phyloP scores from a whole-genome alignment of 2,329 filamentous ascomycete species.

The Hypoxylon sp. region DNA sequence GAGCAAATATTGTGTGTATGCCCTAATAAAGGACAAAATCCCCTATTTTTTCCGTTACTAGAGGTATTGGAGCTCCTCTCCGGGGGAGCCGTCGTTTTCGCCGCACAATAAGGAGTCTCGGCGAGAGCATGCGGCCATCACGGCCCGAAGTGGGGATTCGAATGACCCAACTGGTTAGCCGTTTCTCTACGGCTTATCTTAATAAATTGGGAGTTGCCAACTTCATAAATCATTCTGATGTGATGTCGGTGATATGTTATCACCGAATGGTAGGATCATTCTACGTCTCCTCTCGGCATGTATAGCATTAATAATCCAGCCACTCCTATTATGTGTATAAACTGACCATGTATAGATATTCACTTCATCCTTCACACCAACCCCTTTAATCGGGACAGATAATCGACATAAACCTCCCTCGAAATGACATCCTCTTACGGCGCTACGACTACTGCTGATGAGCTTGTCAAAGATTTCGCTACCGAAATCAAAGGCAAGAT shows the following conservation, averaged over 20 bases:
- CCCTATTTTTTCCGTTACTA: not conserved
- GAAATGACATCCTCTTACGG: slow-evolving; percentile 26
- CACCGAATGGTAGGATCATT: not conserved
- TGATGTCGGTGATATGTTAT: slow-evolving; percentile 11
- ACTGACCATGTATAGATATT: not conserved
- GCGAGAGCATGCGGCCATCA: not conserved
- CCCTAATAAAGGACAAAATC: not conserved
- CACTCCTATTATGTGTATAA: not conserved
- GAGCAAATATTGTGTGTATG: not conserved
- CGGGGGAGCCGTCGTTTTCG: not conserved
- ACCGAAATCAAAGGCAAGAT: slow-evolving; percentile 49
- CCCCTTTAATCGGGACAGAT: not conserved
- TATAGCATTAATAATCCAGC: not conserved
- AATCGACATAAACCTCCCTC: not conserved
- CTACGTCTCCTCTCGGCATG: not conserved
- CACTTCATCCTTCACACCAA: not conserved
- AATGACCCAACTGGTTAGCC: not conserved
- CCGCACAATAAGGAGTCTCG: not conserved
- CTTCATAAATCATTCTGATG: not conserved
- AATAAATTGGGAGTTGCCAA: not conserved
- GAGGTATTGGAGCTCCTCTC: not conserved
- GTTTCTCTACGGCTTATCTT: not conserved
- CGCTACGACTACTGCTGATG: slow-evolving; percentile 20
- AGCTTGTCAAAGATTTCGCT: slow-evolving; percentile 31
- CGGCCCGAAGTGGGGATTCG: slow-evolving; percentile 1